Evolutionary conservation across 306 rosid species (phyloP).

Genomic region (Aeschynomene evenia): DNA sequence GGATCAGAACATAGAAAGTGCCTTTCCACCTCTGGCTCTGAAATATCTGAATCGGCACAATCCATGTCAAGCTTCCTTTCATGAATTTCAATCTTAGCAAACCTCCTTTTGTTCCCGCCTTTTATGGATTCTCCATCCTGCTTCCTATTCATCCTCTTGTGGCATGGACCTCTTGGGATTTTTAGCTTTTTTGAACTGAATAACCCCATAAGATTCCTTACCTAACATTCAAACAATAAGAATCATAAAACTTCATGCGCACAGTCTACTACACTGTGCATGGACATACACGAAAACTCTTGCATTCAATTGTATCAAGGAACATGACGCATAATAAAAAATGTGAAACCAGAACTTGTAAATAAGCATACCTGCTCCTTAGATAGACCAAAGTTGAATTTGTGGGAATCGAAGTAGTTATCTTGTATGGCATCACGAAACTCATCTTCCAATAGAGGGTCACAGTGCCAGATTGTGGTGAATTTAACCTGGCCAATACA

Average conservation of each 20-base stretch:
- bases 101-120: conserved; percentile 18
- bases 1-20: conserved; percentile 13
- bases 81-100: neutral
- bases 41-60: conserved; percentile 9
- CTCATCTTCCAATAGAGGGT: conserved; percentile 45
- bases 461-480: conserved; percentile 43
- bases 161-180: neutral
- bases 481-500: conserved; percentile 43
- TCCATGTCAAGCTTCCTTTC: conserved; percentile 6
- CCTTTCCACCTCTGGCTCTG: conserved; percentile 16
- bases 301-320: neutral
- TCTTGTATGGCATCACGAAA: conserved; percentile 45
- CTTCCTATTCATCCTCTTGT: conserved; percentile 3
- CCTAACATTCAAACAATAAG: conserved; percentile 35
- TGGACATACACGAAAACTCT: neutral
- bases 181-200: conserved; percentile 31
- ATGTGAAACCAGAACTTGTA: conserved; percentile 12
- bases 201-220: conserved; percentile 38
- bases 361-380: conserved; percentile 45
- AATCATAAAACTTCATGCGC: conserved; percentile 5
- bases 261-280: neutral
- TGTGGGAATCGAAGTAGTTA: conserved; percentile 37
- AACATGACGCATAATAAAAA: neutral
- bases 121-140: neutral
- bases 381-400: conserved; percentile 51